These are phyloP conservation scores for Penicillium riverlandense DNA, from an alignment of 495 filamentous ascomycete genomes.

Conservation along the genomic window DNA sequence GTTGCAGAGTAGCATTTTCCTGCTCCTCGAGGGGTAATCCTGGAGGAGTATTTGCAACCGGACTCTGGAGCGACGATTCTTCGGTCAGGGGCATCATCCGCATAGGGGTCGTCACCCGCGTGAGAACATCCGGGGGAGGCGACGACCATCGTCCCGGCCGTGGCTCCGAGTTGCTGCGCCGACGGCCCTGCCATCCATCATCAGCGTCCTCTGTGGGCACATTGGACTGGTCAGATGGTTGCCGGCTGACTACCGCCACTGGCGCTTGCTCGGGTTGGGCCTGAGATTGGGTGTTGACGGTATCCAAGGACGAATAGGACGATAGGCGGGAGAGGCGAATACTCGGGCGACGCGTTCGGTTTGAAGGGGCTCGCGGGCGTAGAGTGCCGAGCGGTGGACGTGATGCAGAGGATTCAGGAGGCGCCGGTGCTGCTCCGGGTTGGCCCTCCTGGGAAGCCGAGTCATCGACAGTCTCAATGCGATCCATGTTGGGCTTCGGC, in stretches of 20 bases:
- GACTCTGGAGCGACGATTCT: conserved; percentile 23
- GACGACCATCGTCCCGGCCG: conserved; percentile 33
- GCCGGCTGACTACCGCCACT: conserved; percentile 2
- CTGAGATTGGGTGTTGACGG: conserved; percentile 4
- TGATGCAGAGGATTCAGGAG: conserved; percentile 3
- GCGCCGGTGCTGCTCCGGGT: conserved; percentile 13
- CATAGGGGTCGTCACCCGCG: conserved; percentile 30
- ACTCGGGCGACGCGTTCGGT: conserved; percentile 29
- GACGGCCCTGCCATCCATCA: conserved; percentile 27
- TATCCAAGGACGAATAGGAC: conserved; percentile 17
- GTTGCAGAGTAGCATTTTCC: neutral
- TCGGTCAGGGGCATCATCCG: conserved; percentile 30
- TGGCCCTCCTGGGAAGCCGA: conserved; percentile 4
- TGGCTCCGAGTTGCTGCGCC: conserved; percentile 42
- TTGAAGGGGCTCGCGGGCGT: conserved; percentile 10
- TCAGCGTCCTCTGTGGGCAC: conserved; percentile 17
- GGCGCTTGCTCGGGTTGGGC: conserved; percentile 2
- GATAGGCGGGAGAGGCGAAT: conserved; percentile 32
- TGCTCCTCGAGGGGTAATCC: conserved; percentile 3
- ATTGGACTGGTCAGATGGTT: conserved; percentile 9
- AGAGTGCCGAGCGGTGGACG: conserved; percentile 3
- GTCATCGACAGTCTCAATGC: conserved; percentile 30
- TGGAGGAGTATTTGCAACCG: neutral
- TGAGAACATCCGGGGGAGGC: conserved; percentile 19
- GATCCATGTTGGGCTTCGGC: conserved; percentile 28